Evolutionary conservation across 192 early-diverging fungal species (phyloP).

Genomic region (Thamnidium elegans): DNA sequence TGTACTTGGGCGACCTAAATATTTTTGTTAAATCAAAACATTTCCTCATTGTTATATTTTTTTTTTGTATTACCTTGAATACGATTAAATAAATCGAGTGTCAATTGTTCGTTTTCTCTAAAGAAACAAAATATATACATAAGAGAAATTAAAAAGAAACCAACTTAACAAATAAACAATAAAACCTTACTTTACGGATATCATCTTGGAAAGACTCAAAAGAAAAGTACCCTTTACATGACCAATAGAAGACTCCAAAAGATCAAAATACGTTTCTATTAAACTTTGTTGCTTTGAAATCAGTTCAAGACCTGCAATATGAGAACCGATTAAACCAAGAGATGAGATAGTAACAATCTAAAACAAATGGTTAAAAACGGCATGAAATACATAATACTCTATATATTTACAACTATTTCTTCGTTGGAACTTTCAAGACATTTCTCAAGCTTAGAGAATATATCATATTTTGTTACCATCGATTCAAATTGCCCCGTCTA

Average conservation of each 20-base stretch:
- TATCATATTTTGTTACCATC: constrained; percentile 2
- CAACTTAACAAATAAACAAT: neutral
- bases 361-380: neutral
- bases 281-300: constrained; percentile 8
- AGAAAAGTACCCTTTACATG: constrained; percentile 27
- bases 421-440: constrained; percentile 24
- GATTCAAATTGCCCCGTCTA: too few relatives aligned
- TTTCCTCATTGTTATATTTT: neutral
- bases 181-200: constrained; percentile 30
- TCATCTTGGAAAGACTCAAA: constrained; percentile 33
- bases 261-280: constrained; percentile 17
- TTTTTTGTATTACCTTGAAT: constrained; percentile 4
- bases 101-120: constrained; percentile 8
- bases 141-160: neutral
- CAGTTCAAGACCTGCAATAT: constrained; percentile 16
- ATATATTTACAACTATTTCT: constrained; percentile 24
- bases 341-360: constrained; percentile 29
- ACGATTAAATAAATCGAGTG: constrained; percentile 6
- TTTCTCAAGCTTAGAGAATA: constrained; percentile 17
- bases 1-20: constrained; percentile 17
- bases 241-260: constrained; percentile 22
- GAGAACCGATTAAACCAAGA: constrained; percentile 35
- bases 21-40: neutral
- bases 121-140: neutral
- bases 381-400: constrained; percentile 2